Evolutionary conservation across 2,329 filamentous ascomycete genomes (phyloP), one percentile per base, ranked within the genome.

Genomic region (Claviceps sp.): DNA sequence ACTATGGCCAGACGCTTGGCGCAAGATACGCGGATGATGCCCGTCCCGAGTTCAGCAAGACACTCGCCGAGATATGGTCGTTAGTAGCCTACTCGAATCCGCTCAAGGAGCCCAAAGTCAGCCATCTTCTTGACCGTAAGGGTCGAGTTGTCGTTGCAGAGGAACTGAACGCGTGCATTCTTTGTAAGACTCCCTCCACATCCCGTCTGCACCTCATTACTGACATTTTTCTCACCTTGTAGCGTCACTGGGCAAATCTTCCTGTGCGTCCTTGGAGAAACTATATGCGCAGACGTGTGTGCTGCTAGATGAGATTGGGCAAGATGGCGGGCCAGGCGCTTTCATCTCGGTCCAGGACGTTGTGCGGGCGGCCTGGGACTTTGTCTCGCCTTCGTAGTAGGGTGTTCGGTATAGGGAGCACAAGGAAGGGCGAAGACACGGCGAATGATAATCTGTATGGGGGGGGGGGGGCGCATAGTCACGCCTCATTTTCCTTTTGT

Each of bases 241-340:
- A 96, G 91, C 88, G 43, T 94, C 88, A 0, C 75, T 96, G 2
- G 93, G 93, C 48, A 94, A 95, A 69, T 91, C 88, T 0, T 89
- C 88, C 3, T 82, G 84, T 4, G 87, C 93, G 2, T 87, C 89
- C 1, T 69, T 98, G 34, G 91, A 97, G 66, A 84, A 82, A 55
- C 67, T 96, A 5, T 89, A 86, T 62, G 86, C 90, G 55, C 89
- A 96, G 69, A 94, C 89, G 1, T 85, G 83, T 57, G 86, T 88
- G 1, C 72, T 97, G 14, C 77, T 97, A n/a, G 85, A 89, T 54
- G 85, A 91, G 52, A 74, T 95, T 14, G 79, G 85, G 47, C 79
- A 85, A 61, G 84, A 87, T 42, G 89, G 90, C 53, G 86, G 88
- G 37, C 77, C 85, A 11, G 89, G 86, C 40, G 84, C 88, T 34